Conservation (phyloP, 176 grass and related monocot genomes). For the Oropetium thomaeum region DNA sequence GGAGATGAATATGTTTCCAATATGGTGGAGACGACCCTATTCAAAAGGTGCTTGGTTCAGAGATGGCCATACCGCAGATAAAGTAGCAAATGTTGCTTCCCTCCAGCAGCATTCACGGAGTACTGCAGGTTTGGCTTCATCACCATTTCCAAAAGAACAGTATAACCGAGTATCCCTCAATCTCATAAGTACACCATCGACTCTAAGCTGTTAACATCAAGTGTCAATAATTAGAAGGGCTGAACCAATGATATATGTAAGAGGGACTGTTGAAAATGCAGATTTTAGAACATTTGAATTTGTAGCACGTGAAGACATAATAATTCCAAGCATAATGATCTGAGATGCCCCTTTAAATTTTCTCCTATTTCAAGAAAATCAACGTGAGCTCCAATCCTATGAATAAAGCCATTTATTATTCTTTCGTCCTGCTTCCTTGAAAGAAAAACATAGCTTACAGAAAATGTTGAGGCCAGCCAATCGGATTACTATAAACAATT, state of each 20-base stretch:
- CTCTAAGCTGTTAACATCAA: constrained; percentile 61
- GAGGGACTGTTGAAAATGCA: background rate
- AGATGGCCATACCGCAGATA: constrained; percentile 59
- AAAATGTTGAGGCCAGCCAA: background rate
- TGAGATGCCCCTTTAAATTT: background rate
- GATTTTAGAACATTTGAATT: background rate
- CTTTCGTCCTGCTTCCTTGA: background rate
- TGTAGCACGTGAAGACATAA: background rate
- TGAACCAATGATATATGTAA: background rate
- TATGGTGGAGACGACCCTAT: background rate
- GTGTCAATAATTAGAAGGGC: background rate
- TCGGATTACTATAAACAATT: background rate
- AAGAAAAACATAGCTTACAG: background rate
- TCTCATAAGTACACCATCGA: constrained; percentile 87
- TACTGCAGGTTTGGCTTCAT: constrained; percentile 43
- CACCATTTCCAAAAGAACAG: constrained; percentile 66
- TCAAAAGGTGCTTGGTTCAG: background rate
- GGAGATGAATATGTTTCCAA: background rate
- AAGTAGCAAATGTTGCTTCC: constrained; percentile 71
- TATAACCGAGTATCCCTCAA: constrained; percentile 83
- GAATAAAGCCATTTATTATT: background rate
- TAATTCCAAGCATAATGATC: background rate
- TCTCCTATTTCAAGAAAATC: background rate
- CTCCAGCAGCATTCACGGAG: constrained; percentile 85
- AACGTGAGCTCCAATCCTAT: background rate